Percentiles rank a stretch among this genome's conserved stretches.
phyloP scores from a whole-genome alignment of 176 grass and related monocot species.

The Phoenix roebelenii region DNA sequence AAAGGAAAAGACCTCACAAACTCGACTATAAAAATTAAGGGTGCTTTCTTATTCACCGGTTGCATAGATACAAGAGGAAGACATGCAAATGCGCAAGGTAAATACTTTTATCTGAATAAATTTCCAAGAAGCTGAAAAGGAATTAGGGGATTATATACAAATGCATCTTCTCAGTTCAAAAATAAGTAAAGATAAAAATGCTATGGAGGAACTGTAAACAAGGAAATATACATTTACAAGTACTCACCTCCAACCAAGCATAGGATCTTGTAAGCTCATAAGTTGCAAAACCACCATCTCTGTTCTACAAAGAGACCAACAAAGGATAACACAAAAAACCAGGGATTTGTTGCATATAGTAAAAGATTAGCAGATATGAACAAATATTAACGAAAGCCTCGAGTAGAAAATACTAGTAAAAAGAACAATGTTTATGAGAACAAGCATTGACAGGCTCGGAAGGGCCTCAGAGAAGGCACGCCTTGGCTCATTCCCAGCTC shows the following conservation, averaged over 20 bases:
- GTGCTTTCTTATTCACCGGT: no score
- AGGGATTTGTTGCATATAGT: neutral
- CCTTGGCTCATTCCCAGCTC: no score
- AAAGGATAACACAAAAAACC: conserved; percentile 20
- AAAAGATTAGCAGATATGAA: neutral
- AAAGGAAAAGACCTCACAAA: no score
- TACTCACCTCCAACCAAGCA: conserved; percentile 82
- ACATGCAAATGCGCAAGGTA: no score
- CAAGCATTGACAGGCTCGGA: no score
- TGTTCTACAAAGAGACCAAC: conserved; percentile 43
- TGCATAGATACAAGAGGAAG: no score
- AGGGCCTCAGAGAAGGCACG: no score
- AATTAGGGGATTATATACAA: neutral
- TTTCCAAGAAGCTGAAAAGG: neutral
- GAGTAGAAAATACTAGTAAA: no score
- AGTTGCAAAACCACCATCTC: conserved; percentile 77
- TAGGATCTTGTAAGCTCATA: conserved; percentile 92
- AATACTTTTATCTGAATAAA: no score
- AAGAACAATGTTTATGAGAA: no score
- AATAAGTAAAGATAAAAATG: neutral
- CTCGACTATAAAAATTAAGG: no score
- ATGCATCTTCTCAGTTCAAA: no score
- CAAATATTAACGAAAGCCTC: neutral
- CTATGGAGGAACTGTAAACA: neutral
- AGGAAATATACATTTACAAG: conserved; percentile 3